Percentiles rank a stretch among this genome's conserved stretches.
Conservation (phyloP, 176 grass and related monocot genomes). For the Musa itinerans region DNA sequence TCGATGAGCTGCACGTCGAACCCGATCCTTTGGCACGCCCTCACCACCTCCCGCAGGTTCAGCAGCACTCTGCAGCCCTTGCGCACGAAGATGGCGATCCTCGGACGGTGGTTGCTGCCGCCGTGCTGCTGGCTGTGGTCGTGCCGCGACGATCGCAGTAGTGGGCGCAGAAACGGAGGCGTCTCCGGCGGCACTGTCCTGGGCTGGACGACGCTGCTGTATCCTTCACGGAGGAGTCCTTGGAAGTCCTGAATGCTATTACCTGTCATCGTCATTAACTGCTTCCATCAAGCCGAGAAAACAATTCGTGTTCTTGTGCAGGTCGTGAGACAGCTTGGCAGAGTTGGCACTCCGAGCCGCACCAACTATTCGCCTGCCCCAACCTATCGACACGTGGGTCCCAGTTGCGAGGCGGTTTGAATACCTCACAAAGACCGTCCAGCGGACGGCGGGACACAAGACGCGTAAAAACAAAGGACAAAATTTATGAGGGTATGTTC, state of each 20-base stretch:
- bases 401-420: no score
- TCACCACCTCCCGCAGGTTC: constrained; percentile 60
- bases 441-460: no score
- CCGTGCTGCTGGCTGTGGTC: not conserved
- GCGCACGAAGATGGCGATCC: constrained; percentile 75
- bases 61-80: constrained; percentile 63
- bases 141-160: constrained; percentile 23
- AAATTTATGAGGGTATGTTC: no score
- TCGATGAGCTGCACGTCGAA: constrained; percentile 84
- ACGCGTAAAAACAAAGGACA: no score
- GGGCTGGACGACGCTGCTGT: constrained; percentile 20
- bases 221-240: constrained; percentile 50
- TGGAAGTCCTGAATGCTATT: constrained; percentile 76
- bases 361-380: no score
- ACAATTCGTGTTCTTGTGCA: no score
- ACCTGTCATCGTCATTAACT: constrained; percentile 24
- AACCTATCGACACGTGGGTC: no score
- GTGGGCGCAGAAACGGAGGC: constrained; percentile 21
- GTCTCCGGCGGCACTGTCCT: constrained; percentile 8
- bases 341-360: no score
- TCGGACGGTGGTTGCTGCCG: constrained; percentile 39
- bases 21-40: constrained; percentile 53
- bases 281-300: no score
- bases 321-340: no score
- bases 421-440: no score